Evolutionary conservation across 805 yeast genomes (phyloP), one percentile per base, ranked within the genome.

Genomic region (Spathaspora gorwiae): DNA sequence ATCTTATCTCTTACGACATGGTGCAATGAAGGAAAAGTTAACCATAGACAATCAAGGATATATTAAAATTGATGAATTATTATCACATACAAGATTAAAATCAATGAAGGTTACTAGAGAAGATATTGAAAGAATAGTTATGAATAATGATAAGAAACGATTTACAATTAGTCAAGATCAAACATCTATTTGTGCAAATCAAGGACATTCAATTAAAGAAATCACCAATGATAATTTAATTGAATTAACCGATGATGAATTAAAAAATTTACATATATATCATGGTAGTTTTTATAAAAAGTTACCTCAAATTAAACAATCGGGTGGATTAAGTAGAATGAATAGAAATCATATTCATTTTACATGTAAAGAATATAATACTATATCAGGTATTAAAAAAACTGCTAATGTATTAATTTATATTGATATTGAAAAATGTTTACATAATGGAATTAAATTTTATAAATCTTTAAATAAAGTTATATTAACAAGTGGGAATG

Each of bases 311-410:
- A 87, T 87, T 4, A 45, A 74, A n/a, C 43, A 64, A 26, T 53
- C 72, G 4, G 80, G 80, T 0, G 90, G 88, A 0, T 65, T 94
- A 24, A 73, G 75, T 12, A 71, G 65, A 48, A 87, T 90, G 96
- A 65, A 62, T 30, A 69, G 99, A 55, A 84, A 84, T 52, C 98
- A 94, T 61, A 80, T 94, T 13, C 99, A 94, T 65, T 73, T 92
- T 59, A 87, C 98, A 0, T 66, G 79, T 1, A 83, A 83, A 27
- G 42, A 47, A 12, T 66, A 64, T 27, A 68, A 70, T 4, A 59
- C 60, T 5, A 71, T 84, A 11, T 81, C 90, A 49, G 98, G 98
- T 0, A 79, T 89, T 70, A 70, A 97, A 42, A 53, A 62, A n/a
- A 67, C 70, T 35, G 66, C 81, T 44, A 68, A 74, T 26, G 79